These are phyloP conservation scores for Saccharomyces hybrid DNA, from an alignment of 1,139 yeast genomes.

Conservation along the genomic window DNA sequence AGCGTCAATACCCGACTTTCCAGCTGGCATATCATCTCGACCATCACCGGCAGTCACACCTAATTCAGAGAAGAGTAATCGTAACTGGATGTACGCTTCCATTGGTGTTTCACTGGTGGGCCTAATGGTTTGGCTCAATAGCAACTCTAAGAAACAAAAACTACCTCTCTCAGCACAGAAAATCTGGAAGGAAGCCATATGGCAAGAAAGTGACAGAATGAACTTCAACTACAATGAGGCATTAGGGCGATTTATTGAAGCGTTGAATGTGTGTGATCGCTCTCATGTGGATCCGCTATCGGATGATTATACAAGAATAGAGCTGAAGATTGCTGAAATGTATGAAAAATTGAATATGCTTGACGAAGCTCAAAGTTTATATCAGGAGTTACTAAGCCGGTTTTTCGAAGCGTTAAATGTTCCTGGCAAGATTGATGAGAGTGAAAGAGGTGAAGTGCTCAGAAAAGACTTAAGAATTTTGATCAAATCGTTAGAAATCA, in stretches of 20 bases:
- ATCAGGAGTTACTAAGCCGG: conserved; percentile 58
- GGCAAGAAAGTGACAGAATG: conserved; percentile 75
- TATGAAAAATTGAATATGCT: conserved; percentile 56
- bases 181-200: conserved; percentile 40
- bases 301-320: conserved; percentile 79
- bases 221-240: conserved; percentile 58
- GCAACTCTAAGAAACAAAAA: conserved; percentile 1
- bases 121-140: background rate
- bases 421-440: conserved; percentile 32
- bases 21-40: background rate
- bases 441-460: conserved; percentile 48
- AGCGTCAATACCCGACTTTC: background rate
- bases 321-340: conserved; percentile 81
- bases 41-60: background rate
- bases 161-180: background rate
- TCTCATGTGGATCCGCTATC: conserved; percentile 47
- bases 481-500: conserved; percentile 56
- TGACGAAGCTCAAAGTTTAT: conserved; percentile 57
- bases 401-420: conserved; percentile 50
- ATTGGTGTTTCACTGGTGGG: background rate
- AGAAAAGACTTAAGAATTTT: conserved; percentile 68
- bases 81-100: background rate
- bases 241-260: conserved; percentile 56
- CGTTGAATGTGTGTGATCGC: conserved; percentile 39
- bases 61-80: background rate